These are phyloP conservation scores for Beta macrorhiza DNA, from an alignment of 179 eudicot species.

Conservation along the genomic window DNA sequence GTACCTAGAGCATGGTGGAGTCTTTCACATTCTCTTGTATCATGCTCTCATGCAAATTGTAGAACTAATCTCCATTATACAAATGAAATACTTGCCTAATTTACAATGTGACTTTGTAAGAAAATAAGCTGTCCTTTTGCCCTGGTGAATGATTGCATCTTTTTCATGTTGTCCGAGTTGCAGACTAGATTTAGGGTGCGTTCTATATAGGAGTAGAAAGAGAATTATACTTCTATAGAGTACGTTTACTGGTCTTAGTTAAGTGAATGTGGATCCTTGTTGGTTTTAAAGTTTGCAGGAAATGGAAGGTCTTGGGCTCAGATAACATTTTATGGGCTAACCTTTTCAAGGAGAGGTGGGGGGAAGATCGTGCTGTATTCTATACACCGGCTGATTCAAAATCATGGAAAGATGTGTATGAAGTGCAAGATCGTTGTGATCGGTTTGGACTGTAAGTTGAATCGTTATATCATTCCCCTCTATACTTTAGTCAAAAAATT, in stretches of 20 bases:
- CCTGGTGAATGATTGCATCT: neutral
- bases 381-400: slow-evolving; percentile 50
- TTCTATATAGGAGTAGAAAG: neutral
- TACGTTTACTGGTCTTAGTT: neutral
- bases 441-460: slow-evolving; percentile 77
- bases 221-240: neutral
- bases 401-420: slow-evolving; percentile 72
- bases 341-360: slow-evolving; percentile 76
- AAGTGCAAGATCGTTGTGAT: slow-evolving; percentile 86
- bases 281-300: slow-evolving; percentile 63
- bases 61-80: too few relatives aligned
- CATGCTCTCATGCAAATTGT: too few relatives aligned
- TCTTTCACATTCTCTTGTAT: too few relatives aligned
- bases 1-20: too few relatives aligned
- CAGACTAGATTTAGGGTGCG: neutral
- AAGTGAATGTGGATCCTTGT: slow-evolving; percentile 19
- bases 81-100: too few relatives aligned
- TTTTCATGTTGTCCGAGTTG: neutral
- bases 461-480: neutral
- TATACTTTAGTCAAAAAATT: neutral
- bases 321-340: slow-evolving; percentile 64
- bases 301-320: slow-evolving; percentile 74
- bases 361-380: slow-evolving; percentile 50
- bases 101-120: neutral
- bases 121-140: neutral